phyloP scores from a whole-genome alignment of 106 monocot genomes.

The Dioscorea zingiberensis region DNA sequence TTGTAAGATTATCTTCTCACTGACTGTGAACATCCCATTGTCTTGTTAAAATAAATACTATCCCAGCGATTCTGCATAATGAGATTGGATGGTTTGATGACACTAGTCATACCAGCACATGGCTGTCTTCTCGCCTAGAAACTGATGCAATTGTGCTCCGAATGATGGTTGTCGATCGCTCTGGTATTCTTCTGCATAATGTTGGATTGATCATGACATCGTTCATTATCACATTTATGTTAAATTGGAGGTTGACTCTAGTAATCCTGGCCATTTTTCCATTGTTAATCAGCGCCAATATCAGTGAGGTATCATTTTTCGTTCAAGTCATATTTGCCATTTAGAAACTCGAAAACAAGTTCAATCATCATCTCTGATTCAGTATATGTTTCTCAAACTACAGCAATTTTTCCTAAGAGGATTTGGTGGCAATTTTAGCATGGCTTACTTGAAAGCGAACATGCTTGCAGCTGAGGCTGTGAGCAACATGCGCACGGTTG shows the following conservation, averaged over 20 bases:
- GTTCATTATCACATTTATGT: constrained; percentile 69
- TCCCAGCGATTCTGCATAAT: constrained; percentile 24
- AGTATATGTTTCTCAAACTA: neutral
- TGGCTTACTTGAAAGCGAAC: constrained; percentile 79
- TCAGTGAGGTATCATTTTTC: constrained; percentile 54
- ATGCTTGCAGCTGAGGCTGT: constrained; percentile 95
- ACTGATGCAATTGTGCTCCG: constrained; percentile 69
- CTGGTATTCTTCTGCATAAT: constrained; percentile 80
- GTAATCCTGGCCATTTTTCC: constrained; percentile 80
- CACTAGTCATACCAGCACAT: constrained; percentile 29
- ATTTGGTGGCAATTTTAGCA: constrained; percentile 70
- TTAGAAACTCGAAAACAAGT: too few relatives aligned
- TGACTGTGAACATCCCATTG: too few relatives aligned
- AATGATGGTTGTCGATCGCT: constrained; percentile 75
- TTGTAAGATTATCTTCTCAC: too few relatives aligned
- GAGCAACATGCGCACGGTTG: constrained; percentile 86
- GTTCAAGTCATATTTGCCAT: neutral
- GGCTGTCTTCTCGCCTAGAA: constrained; percentile 68
- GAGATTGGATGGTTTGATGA: constrained; percentile 40
- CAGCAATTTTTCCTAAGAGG: constrained; percentile 88
- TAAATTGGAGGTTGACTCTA: constrained; percentile 87
- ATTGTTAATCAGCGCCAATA: constrained; percentile 75
- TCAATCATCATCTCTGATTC: too few relatives aligned
- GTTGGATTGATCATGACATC: constrained; percentile 83
- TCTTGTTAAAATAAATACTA: too few relatives aligned